Base-by-base conservation (phyloP, 78 protist genomes). In the Dictyostelium intermedium region DNA sequence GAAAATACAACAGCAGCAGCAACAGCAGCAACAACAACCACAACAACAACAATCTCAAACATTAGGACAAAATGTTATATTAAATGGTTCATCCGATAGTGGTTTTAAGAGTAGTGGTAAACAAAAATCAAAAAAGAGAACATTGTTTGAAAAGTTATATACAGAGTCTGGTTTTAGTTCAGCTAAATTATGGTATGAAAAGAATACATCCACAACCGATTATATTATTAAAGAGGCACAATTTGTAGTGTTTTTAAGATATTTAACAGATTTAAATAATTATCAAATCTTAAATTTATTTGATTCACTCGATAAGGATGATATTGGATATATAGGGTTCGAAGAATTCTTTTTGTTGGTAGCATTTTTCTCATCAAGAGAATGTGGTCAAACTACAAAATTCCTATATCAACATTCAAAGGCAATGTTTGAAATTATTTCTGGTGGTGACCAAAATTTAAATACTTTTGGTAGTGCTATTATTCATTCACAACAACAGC, bases 321-420 rank as follows among this genome's bases (percentile, higher is more conserved):
- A 78, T 41, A 78, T 89, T 7, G 93, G 93, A 45, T 45, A 20
- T 30, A 83, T 89, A 3, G 93, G 93, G 2, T 89, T 89, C 14
- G 93, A 89, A 34, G 93, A 89, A n/a, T 89, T 89, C 72, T 89
- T 89, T 63, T 60, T 89, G 1, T 45, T 89, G 9, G 35, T 89
- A 4, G 85, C 93, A 16, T 73, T 89, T 30, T 80, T 61, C 20
- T 66, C 87, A 0, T 50, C 87, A 6, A 41, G 86, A 30, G 93
- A 89, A 23, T 89, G 87, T 78, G 93, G 87, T 32, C 93, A 89
- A 47, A 89, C 93, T 34, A 80, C 93, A 2, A 89, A 80, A 47
- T 89, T 89, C 56, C 86, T 89, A 3, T 89, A 89, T 63, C 85
- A 80, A n/a, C 93, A 89, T 73, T 41, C 77, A 23, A 34, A 77